These are phyloP conservation scores for Xylaria sp. DNA, from an alignment of 2,329 filamentous ascomycete genomes.

Conservation along the genomic window DNA sequence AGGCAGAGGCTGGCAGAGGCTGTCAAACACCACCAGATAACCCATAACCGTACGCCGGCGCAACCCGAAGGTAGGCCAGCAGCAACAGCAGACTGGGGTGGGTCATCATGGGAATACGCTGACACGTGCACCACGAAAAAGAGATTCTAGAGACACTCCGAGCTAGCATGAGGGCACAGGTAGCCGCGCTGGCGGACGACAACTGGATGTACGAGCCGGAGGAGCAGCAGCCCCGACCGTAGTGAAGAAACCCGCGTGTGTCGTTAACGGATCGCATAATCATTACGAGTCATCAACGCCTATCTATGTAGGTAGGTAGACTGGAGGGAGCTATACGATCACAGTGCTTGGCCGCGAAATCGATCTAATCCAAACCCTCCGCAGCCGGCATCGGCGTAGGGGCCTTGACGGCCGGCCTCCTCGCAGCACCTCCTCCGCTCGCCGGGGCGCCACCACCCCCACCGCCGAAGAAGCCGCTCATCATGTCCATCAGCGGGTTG, in stretches of 20 bases:
- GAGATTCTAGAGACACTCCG: constrained; percentile 72
- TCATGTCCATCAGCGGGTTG: constrained; percentile 97
- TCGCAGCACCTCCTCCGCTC: constrained; percentile 34
- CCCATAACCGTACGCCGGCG: constrained; percentile 57
- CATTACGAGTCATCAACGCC: not conserved
- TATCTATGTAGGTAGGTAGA: not conserved
- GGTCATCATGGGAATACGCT: constrained; percentile 6
- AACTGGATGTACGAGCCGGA: constrained; percentile 90
- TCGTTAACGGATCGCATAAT: constrained; percentile 7
- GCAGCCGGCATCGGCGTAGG: constrained; percentile 55
- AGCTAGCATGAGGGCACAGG: constrained; percentile 71
- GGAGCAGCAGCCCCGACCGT: constrained; percentile 46
- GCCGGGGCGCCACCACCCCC: constrained; percentile 57
- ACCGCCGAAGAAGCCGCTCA: constrained; percentile 91
- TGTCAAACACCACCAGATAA: constrained; percentile 62
- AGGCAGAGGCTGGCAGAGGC: constrained; percentile 63
- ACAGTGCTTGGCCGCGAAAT: constrained; percentile 12
- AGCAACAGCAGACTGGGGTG: not conserved
- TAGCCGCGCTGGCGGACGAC: constrained; percentile 75
- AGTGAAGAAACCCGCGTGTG: constrained; percentile 35
- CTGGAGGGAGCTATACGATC: constrained; percentile 9
- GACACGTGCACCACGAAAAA: constrained; percentile 17
- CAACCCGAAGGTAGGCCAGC: constrained; percentile 65
- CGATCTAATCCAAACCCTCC: constrained; percentile 60
- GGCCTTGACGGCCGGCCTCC: constrained; percentile 48